Base-by-base conservation (phyloP, 2,329 filamentous ascomycete species). In the Aspergillus intermedius region DNA sequence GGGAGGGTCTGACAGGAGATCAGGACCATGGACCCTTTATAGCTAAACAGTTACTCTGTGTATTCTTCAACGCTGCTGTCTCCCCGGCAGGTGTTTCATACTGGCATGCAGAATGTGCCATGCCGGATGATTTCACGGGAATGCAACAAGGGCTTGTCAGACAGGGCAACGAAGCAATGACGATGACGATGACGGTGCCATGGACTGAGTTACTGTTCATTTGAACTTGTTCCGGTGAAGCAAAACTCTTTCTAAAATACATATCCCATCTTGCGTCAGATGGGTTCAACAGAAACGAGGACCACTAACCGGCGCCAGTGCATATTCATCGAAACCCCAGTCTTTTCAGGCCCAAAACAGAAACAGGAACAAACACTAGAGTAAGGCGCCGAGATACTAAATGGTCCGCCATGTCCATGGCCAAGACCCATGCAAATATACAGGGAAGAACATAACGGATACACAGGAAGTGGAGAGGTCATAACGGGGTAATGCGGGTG, bases 361-460 rank as follows among this genome's bases (percentile, higher is more conserved):
- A 17, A 52, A 43, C 40, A 52, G 46, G 37, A 32, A 42, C 42
- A 42, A 49, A 53, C 30, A 47, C 28, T 43, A 52, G 42, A 44
- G 39, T 47, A 47, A 55, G 62, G 57, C 63, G 62, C 64, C 64
- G 55, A 65, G 58, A 61, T 61, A 58, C 61, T 60, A 64, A 64
- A 52, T 48, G 40, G 49, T 50, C 56, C 61, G 51, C 57, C 57
- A 50, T 51, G 49, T 50, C 54, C 49, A 46, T 50, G 52, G 54
- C 60, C 60, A 60, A 60, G 60, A 58, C 56, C 53, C 54, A 63
- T 67, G 64, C 62, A 66, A 61, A 64, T 67, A 61, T 62, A 60
- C 62, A 61, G 49, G 54, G 21, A 46, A 49, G 5, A 35, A 46
- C 32, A 48, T 40, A 42, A 45, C 25, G 25, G 25, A 28, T 48